A percentile compares a stretch with the other conserved stretches of the same genome.
These are phyloP conservation scores for Porogramme epimiltina DNA, from an alignment of 1,284 basidiomycete species.

Conservation along the genomic window DNA sequence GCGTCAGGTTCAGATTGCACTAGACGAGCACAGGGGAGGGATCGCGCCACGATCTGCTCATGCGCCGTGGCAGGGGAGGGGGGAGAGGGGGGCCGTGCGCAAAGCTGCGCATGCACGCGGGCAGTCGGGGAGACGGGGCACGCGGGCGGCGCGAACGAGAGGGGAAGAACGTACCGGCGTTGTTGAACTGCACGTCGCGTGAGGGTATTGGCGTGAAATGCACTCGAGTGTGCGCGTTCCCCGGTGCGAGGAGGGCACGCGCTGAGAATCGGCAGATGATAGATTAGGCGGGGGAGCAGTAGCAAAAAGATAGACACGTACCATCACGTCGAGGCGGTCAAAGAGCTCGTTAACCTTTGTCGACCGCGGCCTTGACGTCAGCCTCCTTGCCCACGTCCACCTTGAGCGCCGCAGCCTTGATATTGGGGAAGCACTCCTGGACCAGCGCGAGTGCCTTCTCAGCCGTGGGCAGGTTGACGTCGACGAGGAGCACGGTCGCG, in stretches of 20 bases:
- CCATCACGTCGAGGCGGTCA: conserved; percentile 92
- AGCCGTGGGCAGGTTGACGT: conserved; percentile 82
- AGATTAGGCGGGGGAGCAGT: neutral
- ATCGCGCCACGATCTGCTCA: neutral
- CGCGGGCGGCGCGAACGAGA: neutral
- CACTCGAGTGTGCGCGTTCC: too few species aligned
- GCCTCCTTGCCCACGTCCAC: conserved; percentile 89
- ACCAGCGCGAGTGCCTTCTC: conserved; percentile 72
- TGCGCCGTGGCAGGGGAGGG: neutral
- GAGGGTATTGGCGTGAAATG: too few species aligned
- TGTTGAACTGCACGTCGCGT: conserved; percentile 72
- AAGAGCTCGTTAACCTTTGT: conserved; percentile 81
- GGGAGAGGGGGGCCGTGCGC: too few species aligned
- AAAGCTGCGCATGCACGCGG: neutral
- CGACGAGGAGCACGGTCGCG: conserved; percentile 83
- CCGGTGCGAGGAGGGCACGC: neutral
- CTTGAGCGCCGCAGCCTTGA: conserved; percentile 73
- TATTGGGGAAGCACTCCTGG: conserved; percentile 65
- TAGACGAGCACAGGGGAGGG: neutral
- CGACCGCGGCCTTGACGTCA: conserved; percentile 82
- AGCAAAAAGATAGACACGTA: conserved; percentile 39
- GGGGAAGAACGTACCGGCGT: conserved; percentile 59
- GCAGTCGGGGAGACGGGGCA: neutral
- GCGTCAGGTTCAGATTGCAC: neutral
- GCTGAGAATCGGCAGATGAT: neutral